phyloP scores from a whole-genome alignment of 345 rosid genomes.

The Limnanthes douglasii region DNA sequence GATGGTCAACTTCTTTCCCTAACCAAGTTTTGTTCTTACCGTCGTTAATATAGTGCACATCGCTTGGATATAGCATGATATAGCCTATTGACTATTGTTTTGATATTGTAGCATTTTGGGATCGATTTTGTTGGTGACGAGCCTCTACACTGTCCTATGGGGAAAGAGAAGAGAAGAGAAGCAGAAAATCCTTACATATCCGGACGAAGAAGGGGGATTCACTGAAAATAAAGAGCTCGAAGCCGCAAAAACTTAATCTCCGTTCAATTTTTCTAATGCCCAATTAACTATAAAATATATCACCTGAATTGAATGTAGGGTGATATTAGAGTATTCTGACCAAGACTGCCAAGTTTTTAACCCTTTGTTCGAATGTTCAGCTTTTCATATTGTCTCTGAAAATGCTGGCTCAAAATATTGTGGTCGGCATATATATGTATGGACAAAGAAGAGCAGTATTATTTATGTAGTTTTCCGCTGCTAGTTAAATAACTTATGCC shows the following conservation, averaged over 20 bases:
- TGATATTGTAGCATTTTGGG: conserved; percentile 7
- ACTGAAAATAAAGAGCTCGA: not conserved
- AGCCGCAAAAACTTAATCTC: not conserved
- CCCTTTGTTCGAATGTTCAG: too few relatives aligned
- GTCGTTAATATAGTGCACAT: not conserved
- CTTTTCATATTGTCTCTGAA: too few relatives aligned
- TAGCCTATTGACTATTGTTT: not conserved
- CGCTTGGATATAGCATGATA: not conserved
- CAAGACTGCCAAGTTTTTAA: too few relatives aligned
- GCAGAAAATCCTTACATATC: not conserved
- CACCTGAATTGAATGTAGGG: too few relatives aligned
- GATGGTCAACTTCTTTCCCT: conserved; percentile 6
- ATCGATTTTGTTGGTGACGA: conserved; percentile 2
- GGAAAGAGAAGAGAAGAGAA: conserved; percentile 10
- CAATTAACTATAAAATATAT: too few relatives aligned
- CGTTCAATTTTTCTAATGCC: too few relatives aligned
- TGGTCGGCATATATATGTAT: too few relatives aligned
- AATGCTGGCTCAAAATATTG: too few relatives aligned
- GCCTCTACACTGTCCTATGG: conserved; percentile 15
- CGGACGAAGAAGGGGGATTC: not conserved
- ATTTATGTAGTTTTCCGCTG: too few relatives aligned
- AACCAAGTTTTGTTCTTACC: not conserved
- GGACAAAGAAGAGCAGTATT: too few relatives aligned
- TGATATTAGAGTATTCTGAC: too few relatives aligned
- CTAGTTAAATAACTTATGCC: too few relatives aligned